Evolutionary conservation across 1,284 basidiomycete species (phyloP).

Genomic region (Puccinia horiana): DNA sequence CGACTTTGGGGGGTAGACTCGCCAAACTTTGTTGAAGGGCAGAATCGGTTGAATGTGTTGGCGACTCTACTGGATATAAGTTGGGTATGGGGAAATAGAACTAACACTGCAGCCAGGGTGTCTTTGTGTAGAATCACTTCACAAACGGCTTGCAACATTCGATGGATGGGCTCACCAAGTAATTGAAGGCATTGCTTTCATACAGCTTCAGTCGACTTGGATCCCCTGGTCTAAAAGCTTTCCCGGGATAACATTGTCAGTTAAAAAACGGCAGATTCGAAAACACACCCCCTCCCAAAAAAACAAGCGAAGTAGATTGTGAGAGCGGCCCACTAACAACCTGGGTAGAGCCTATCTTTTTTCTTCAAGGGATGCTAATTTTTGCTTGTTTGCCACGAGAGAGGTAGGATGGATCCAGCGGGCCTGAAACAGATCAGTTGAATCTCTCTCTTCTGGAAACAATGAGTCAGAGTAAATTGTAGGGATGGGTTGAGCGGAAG

Average conservation of each 20-base stretch:
- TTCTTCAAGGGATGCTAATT: conserved; percentile 51
- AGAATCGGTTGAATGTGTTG: no score
- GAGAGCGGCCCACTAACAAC: conserved; percentile 20
- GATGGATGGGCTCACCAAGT: conserved; percentile 39
- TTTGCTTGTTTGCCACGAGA: conserved; percentile 51
- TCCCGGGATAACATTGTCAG: not conserved
- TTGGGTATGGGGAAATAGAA: conserved; percentile 12
- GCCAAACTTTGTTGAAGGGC: not conserved
- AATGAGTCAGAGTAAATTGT: not conserved
- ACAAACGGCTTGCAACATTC: conserved; percentile 35
- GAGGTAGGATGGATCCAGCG: conserved; percentile 42
- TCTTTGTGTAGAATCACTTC: conserved; percentile 41
- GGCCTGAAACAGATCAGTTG: not conserved
- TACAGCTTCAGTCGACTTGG: not conserved
- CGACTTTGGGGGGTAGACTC: conserved; percentile 18
- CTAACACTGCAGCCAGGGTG: conserved; percentile 47
- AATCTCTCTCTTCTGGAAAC: not conserved
- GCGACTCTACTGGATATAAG: not conserved
- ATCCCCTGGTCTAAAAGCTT: not conserved
- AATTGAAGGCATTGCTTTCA: conserved; percentile 49
- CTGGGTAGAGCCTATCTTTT: conserved; percentile 46
- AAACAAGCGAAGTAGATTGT: not conserved
- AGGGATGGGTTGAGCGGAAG: no score
- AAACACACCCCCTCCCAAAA: no score
- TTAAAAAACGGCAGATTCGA: not conserved